These are phyloP conservation scores for Wickerhamomyces ciferrii DNA, from an alignment of 805 yeast genomes.

Conservation along the genomic window DNA sequence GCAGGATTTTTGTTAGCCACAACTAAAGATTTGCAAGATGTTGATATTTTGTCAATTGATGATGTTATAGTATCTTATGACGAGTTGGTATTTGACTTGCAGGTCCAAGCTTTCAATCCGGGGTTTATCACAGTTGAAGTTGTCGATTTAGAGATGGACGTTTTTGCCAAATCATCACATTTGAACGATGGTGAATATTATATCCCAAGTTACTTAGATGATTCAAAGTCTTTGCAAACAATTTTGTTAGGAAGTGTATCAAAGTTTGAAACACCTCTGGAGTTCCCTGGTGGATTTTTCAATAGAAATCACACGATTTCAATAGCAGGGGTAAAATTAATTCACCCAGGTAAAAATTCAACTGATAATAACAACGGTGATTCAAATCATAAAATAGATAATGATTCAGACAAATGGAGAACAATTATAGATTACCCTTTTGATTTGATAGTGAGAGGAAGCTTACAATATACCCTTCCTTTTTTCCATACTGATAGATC, in stretches of 20 bases:
- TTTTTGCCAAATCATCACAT: constrained; percentile 72
- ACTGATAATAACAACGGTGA: constrained; percentile 20
- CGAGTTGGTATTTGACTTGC: constrained; percentile 76
- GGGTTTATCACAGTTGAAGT: constrained; percentile 71
- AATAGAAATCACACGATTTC: constrained; percentile 53
- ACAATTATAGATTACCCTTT: constrained; percentile 73
- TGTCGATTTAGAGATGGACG: constrained; percentile 66
- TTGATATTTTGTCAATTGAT: constrained; percentile 53
- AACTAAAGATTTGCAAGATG: constrained; percentile 72
- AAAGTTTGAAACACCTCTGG: constrained; percentile 65
- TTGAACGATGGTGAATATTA: constrained; percentile 17
- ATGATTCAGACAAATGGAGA: constrained; percentile 59
- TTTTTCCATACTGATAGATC: constrained; percentile 48
- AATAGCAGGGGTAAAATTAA: constrained; percentile 62
- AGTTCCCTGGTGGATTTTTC: constrained; percentile 75
- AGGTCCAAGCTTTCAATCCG: constrained; percentile 79
- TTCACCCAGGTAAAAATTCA: constrained; percentile 58
- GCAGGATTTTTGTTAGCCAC: constrained; percentile 84
- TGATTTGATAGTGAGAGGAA: constrained; percentile 80
- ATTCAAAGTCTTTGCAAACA: constrained; percentile 38
- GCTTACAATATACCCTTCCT: constrained; percentile 72
- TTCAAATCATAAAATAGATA: constrained; percentile 21
- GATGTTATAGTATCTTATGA: constrained; percentile 78
- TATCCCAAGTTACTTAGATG: constrained; percentile 7
- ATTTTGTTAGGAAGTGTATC: constrained; percentile 69